A percentile compares a stretch with the other conserved stretches of the same genome.
Conservation (phyloP, 2,329 filamentous ascomycete species). For the Colletotrichum sp. region DNA sequence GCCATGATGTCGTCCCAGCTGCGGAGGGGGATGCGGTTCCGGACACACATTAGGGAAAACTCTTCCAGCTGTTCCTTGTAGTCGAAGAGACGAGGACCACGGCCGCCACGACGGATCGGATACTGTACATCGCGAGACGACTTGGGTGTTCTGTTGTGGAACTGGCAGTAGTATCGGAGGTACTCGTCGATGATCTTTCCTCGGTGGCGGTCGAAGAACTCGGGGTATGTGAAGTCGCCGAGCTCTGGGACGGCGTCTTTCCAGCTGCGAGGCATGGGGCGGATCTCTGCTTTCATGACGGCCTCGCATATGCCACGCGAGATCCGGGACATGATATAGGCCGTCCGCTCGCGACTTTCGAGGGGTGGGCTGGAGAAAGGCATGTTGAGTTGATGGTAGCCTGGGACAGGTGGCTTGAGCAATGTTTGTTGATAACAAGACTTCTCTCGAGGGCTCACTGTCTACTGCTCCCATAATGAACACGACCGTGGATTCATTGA, state of each 20-base stretch:
- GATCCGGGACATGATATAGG: not conserved
- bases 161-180: not conserved
- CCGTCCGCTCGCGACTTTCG: not conserved
- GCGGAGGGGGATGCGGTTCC: not conserved
- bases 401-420: accelerated
- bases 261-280: not conserved
- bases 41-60: not conserved
- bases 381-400: not conserved
- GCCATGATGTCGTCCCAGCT: not conserved
- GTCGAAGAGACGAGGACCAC: not conserved
- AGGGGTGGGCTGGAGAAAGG: not conserved
- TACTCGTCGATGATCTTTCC: not conserved
- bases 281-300: not conserved
- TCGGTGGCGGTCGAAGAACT: not conserved
- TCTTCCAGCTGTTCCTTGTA: not conserved
- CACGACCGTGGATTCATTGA: not conserved
- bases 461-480: accelerated
- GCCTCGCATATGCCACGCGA: not conserved
- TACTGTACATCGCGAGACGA: not conserved
- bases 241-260: not conserved
- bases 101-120: not conserved
- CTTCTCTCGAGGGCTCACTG: not conserved
- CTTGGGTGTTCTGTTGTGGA: not conserved
- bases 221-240: not conserved
- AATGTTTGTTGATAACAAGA: not conserved